These are phyloP conservation scores for Pugionium cornutum DNA, from an alignment of 345 rosid species.

Conservation along the genomic window DNA sequence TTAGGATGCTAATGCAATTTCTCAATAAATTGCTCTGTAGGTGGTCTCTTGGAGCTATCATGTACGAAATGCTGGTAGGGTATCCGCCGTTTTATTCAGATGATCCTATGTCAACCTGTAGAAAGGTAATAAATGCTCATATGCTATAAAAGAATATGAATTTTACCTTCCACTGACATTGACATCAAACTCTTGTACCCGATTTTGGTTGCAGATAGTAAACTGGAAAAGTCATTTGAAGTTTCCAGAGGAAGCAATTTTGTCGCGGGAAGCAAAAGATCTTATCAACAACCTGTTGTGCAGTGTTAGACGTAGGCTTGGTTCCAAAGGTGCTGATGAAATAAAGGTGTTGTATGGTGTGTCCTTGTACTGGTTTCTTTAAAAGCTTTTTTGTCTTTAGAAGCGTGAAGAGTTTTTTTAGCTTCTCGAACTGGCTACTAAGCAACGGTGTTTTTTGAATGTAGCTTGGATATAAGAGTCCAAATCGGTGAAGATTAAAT, in stretches of 20 bases:
- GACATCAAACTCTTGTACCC: conserved; percentile 7
- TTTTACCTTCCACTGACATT: neutral
- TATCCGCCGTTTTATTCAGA: conserved; percentile 99
- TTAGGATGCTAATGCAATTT: conserved; percentile 23
- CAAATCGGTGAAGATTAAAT: neutral
- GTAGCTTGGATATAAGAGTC: neutral
- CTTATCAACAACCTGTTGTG: conserved; percentile 76
- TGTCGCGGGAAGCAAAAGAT: conserved; percentile 82
- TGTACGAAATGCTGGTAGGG: conserved; percentile 96
- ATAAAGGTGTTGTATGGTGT: conserved; percentile 86
- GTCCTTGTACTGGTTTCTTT: conserved; percentile 34
- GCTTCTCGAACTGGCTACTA: neutral
- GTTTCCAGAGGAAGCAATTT: conserved; percentile 91
- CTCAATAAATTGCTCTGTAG: conserved; percentile 45
- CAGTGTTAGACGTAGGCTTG: conserved; percentile 85
- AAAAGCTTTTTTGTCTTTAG: neutral
- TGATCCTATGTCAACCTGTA: conserved; percentile 94
- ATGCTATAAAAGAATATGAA: neutral
- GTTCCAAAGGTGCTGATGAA: conserved; percentile 86
- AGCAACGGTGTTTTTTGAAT: neutral
- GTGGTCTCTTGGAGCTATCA: conserved; percentile 99
- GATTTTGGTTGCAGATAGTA: conserved; percentile 59
- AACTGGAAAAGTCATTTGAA: conserved; percentile 96
- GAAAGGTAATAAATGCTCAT: conserved; percentile 55
- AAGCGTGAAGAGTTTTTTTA: conserved; percentile 6